Evolutionary conservation across 2,329 filamentous ascomycete genomes (phyloP).

Genomic region (Stenocarpella maydis): DNA sequence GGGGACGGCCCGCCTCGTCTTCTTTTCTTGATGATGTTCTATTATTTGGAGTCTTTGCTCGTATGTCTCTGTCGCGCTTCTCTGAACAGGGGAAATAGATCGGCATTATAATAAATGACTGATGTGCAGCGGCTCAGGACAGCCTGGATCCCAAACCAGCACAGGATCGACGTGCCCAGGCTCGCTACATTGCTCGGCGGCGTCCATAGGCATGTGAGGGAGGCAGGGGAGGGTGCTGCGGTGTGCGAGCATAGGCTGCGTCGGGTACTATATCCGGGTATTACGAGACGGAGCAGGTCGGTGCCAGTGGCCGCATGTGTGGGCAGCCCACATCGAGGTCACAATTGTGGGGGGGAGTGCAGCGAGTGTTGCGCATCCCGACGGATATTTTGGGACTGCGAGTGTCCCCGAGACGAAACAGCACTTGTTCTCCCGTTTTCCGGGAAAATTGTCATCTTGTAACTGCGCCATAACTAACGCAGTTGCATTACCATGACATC

Average conservation of each 20-base stretch:
- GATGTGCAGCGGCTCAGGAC: constrained; percentile 2
- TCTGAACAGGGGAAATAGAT: constrained; percentile 3
- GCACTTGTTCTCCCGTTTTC: not conserved
- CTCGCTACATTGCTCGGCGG: not conserved
- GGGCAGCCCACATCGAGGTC: constrained; percentile 8
- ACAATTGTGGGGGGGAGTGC: not conserved
- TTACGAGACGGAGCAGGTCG: not conserved
- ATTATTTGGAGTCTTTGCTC: no score
- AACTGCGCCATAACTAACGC: constrained; percentile 59
- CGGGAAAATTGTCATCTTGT: not conserved
- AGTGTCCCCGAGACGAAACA: not conserved
- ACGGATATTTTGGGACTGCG: not conserved
- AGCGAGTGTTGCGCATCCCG: not conserved
- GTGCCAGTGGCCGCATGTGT: constrained; percentile 6
- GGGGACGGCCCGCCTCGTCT: constrained; percentile 21
- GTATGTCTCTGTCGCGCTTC: not conserved
- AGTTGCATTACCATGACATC: constrained; percentile 87
- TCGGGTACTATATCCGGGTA: constrained; percentile 1
- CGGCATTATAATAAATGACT: not conserved
- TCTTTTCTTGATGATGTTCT: no score
- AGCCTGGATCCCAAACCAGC: not conserved
- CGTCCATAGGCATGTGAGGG: not conserved
- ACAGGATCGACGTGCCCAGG: not conserved
- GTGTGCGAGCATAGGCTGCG: not conserved
- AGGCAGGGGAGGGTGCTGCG: not conserved